Evolutionary conservation across 225 moss, liverwort and hornwort genomes (phyloP).

Genomic region (Asterella californica): DNA sequence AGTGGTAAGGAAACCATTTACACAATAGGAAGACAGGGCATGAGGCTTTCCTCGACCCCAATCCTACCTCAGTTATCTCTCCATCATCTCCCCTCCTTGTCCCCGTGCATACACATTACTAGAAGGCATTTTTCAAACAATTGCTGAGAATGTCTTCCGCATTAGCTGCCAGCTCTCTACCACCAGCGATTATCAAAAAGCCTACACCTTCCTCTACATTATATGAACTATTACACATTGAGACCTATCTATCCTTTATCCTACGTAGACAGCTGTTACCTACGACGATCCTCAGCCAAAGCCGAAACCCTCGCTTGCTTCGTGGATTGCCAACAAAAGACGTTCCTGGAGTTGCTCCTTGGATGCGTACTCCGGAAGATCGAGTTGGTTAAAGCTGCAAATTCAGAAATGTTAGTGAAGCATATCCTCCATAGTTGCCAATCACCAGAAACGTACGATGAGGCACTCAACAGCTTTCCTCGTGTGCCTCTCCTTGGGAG

Average conservation of each 20-base stretch:
- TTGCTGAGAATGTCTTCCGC: slow-evolving; percentile 24
- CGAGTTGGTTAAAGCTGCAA: slow-evolving; percentile 94
- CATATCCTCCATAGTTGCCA: neutral
- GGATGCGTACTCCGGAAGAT: slow-evolving; percentile 76
- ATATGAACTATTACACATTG: slow-evolving; percentile 24
- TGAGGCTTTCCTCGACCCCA: slow-evolving; percentile 32
- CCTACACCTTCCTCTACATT: slow-evolving; percentile 28
- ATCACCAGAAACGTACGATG: neutral
- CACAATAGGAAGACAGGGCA: slow-evolving; percentile 29
- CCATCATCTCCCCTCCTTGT: slow-evolving; percentile 14
- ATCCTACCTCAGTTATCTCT: slow-evolving; percentile 24
- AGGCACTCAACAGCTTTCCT: neutral
- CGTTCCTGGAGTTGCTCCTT: slow-evolving; percentile 92
- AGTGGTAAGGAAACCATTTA: slow-evolving; percentile 34
- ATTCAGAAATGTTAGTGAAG: neutral
- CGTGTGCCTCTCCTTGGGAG: neutral
- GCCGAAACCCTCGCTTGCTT: slow-evolving; percentile 93
- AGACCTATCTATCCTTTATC: slow-evolving; percentile 20
- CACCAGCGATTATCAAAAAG: slow-evolving; percentile 24
- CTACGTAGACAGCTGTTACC: slow-evolving; percentile 13
- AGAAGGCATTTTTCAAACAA: slow-evolving; percentile 26
- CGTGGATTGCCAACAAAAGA: slow-evolving; percentile 90
- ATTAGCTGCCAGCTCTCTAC: slow-evolving; percentile 23
- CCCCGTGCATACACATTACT: slow-evolving; percentile 22
- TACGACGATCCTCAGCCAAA: slow-evolving; percentile 56